Conservation (phyloP, 2,329 filamentous ascomycete species). For the Fusarium sp. region DNA sequence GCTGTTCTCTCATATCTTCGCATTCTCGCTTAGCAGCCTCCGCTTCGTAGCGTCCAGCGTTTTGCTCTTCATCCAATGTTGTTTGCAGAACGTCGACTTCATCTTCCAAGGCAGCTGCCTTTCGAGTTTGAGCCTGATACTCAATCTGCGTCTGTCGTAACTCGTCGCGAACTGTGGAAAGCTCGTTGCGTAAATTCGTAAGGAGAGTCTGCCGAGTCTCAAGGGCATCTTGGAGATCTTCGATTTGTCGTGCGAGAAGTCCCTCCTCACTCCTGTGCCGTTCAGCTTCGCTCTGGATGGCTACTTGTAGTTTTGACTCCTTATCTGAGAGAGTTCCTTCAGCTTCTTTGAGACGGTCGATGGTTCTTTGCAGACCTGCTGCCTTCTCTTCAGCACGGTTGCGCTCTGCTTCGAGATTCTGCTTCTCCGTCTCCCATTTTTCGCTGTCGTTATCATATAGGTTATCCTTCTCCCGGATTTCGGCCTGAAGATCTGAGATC, state of each 20-base stretch:
- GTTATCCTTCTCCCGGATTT: slow-evolving; percentile 76
- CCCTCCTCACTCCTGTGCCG: slow-evolving; percentile 79
- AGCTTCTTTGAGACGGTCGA: slow-evolving; percentile 75
- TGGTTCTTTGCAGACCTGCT: slow-evolving; percentile 74
- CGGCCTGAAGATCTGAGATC: slow-evolving; percentile 71
- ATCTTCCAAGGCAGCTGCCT: slow-evolving; percentile 76
- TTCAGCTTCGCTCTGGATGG: slow-evolving; percentile 76
- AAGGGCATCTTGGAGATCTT: slow-evolving; percentile 78
- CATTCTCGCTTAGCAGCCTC: slow-evolving; percentile 58
- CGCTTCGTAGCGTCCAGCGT: slow-evolving; percentile 54
- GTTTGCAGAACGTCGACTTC: slow-evolving; percentile 79
- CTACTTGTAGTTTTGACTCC: slow-evolving; percentile 74
- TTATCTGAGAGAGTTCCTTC: slow-evolving; percentile 76
- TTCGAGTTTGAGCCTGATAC: slow-evolving; percentile 71
- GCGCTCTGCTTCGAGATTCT: slow-evolving; percentile 73
- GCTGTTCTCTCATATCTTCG: slow-evolving; percentile 36
- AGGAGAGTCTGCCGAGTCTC: slow-evolving; percentile 73
- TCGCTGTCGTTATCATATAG: slow-evolving; percentile 78
- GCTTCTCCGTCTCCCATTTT: slow-evolving; percentile 75
- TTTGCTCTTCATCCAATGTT: slow-evolving; percentile 45
- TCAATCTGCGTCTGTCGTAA: slow-evolving; percentile 75
- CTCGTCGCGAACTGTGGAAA: slow-evolving; percentile 75
- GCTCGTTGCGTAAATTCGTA: slow-evolving; percentile 73
- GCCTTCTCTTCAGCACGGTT: slow-evolving; percentile 76
- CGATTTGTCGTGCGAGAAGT: slow-evolving; percentile 77